Percentiles rank a stretch among this genome's conserved stretches.
phyloP scores from a whole-genome alignment of 257 asterid genomes.

The Verbascum thapsus region DNA sequence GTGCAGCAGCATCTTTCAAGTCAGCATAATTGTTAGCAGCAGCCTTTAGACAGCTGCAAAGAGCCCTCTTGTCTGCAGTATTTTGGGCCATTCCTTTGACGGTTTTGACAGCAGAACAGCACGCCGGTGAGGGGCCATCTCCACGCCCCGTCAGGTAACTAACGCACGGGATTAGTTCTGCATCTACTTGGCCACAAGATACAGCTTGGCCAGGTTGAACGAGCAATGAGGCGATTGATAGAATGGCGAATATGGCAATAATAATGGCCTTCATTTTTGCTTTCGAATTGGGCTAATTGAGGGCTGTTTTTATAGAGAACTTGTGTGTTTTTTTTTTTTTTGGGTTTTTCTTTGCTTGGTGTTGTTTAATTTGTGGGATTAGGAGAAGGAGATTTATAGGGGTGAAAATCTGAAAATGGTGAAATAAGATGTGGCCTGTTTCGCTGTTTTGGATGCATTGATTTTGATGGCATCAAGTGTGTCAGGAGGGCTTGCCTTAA shows the following conservation, averaged over 20 bases:
- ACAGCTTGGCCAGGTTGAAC: slow-evolving; percentile 37
- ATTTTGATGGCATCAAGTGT: neutral
- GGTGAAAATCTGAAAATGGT: no score
- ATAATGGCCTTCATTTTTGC: slow-evolving; percentile 37
- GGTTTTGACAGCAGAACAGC: slow-evolving; percentile 40
- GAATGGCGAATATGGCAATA: slow-evolving; percentile 24
- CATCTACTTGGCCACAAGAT: slow-evolving; percentile 43
- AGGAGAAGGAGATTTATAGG: no score
- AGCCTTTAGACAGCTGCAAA: slow-evolving; percentile 43
- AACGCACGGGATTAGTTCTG: slow-evolving; percentile 38
- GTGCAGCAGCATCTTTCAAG: slow-evolving; percentile 46
- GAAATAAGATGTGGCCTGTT: no score
- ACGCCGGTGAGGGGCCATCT: slow-evolving; percentile 27
- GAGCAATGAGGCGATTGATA: slow-evolving; percentile 20
- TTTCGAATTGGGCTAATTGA: no score
- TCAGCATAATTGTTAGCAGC: slow-evolving; percentile 35
- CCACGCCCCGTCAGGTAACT: slow-evolving; percentile 33
- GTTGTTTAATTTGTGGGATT: no score
- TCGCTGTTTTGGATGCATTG: slow-evolving; percentile 3
- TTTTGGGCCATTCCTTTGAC: slow-evolving; percentile 28
- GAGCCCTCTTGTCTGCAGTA: slow-evolving; percentile 32
- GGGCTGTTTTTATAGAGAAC: no score
- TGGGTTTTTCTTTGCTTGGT: no score
- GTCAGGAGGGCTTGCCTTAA: neutral
- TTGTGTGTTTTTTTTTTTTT: neutral